Percentiles rank a stretch among this genome's conserved stretches.
These are phyloP conservation scores for Colletotrichum spinosum DNA, from an alignment of 2,329 filamentous ascomycete genomes.

Conservation along the genomic window DNA sequence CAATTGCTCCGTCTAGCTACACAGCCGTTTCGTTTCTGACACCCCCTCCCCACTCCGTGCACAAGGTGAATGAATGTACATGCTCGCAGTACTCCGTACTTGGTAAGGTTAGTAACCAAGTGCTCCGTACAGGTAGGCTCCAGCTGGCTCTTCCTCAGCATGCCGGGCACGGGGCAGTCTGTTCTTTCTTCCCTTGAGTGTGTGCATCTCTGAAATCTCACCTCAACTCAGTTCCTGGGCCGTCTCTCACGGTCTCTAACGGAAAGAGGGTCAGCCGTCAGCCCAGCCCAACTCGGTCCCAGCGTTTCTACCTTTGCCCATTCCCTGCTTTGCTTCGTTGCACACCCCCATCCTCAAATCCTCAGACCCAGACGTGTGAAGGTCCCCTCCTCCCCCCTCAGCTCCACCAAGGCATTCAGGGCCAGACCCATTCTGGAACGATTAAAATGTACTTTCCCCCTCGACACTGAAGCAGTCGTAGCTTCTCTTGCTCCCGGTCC, in stretches of 20 bases:
- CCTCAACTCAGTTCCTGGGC: no score
- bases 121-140: neutral
- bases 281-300: no score
- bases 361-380: neutral
- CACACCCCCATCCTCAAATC: constrained; percentile 6
- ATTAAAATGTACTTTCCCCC: constrained; percentile 34
- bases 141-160: constrained; percentile 10
- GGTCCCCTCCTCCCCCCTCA: neutral
- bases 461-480: neutral
- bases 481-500: neutral
- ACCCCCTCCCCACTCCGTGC: no score
- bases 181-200: constrained; percentile 2
- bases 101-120: no score
- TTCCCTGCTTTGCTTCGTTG: neutral
- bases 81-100: no score
- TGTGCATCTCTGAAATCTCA: no score
- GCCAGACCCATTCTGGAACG: constrained; percentile 25
- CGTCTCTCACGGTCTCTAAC: no score
- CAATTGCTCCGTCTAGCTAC: no score
- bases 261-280: no score
- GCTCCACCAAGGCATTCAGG: constrained; percentile 23
- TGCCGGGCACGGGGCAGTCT: constrained; percentile 12
- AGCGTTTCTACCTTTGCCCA: neutral
- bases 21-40: no score
- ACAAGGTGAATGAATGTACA: no score